Conservation (phyloP, 2,329 filamentous ascomycete genomes). For the Fusarium mangiferae region DNA sequence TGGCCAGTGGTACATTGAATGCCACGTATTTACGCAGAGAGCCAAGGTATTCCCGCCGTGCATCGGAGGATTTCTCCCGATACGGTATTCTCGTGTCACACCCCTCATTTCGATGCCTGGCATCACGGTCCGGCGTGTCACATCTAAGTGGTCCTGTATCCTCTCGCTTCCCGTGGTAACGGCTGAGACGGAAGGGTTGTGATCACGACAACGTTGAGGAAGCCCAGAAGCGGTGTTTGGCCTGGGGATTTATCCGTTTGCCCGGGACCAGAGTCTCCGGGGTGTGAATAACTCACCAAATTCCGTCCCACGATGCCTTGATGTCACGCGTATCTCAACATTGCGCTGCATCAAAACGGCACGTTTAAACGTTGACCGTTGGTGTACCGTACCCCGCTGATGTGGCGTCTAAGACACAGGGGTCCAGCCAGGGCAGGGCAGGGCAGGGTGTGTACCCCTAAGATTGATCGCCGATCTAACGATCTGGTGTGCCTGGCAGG, state of each 20-base stretch:
- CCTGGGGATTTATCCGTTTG: background rate
- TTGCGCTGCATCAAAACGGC: background rate
- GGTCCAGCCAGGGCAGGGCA: accelerated
- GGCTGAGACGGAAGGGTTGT: background rate
- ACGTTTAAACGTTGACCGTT: background rate
- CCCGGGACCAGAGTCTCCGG: background rate
- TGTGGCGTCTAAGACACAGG: background rate
- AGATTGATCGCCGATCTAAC: background rate
- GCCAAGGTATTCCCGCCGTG: accelerated
- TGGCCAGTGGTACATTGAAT: background rate
- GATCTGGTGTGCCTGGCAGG: background rate
- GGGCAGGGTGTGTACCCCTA: background rate
- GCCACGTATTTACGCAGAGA: background rate
- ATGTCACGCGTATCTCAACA: background rate
- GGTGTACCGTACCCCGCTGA: background rate
- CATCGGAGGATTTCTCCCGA: background rate
- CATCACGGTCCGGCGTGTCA: background rate
- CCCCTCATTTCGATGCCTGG: accelerated
- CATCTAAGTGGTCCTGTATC: background rate
- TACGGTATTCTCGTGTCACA: background rate
- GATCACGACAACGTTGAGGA: no score
- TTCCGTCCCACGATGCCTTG: background rate
- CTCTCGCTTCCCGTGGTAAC: accelerated
- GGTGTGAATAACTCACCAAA: background rate
- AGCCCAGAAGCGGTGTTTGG: background rate